Evolutionary conservation across 306 rosid genomes (phyloP), one percentile per base, ranked within the genome.

Genomic region (Trifolium fragiferum): DNA sequence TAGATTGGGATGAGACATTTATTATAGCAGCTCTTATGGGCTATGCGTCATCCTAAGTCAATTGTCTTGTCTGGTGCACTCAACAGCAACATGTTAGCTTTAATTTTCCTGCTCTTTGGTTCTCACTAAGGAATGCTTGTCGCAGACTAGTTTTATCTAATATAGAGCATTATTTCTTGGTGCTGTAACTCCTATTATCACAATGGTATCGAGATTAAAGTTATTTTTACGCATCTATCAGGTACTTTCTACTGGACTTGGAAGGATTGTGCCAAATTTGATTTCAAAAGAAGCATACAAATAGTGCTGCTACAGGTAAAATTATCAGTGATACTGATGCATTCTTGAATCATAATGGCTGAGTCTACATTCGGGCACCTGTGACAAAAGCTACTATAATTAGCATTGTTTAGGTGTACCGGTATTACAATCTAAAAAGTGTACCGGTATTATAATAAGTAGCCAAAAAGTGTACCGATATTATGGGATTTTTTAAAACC

Each of bases 1-100:
- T 85, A 95, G 99, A 95, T 95, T 82, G 98, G 99, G 99, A 95
- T 70, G 99, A 95, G 84, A 95, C 99, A 15, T 95, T 95, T 75
- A 95, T 95, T 61, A 95, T 95, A 74, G 99, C 99, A 53, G 99
- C 99, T 80, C 92, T 95, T 44, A 95, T 92, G 99, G n/a, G 99
- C 98, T 35, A 95, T 95, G 99, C 99, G 99, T 11, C 99, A 95
- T 61, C 99, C 99, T 8, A 90, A 87, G 89, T 92, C 99, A 72
- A 92, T 88, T 72, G 99, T 95, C 53, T 81, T 95, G 79, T 92
- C 98, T 41, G 99, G 99, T 72, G 98, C 99, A 0, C 97, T 68
- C 44, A 27, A 71, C 77, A 30, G 25, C 2, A 16, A 14, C 40
- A 1, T 12, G 30, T 40, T 50, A 8, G 33, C 10, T 66, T 65